Evolutionary conservation across 352 stramenopile genomes (phyloP).

Genomic region (Phytophthora kernoviae): DNA sequence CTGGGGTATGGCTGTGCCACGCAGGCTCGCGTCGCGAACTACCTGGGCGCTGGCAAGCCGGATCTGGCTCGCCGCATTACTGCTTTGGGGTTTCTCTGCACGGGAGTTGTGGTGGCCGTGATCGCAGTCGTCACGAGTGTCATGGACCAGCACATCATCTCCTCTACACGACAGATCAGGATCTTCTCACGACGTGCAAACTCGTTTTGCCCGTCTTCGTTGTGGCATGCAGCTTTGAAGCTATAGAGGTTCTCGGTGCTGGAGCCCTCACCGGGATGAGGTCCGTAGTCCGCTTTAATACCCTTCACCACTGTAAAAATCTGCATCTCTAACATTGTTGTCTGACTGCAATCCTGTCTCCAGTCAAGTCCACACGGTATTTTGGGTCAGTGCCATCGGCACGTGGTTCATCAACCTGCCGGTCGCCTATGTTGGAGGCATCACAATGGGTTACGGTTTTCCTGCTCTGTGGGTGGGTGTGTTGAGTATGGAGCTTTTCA

Average conservation of each 20-base stretch:
- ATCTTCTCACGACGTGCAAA: constrained; percentile 50
- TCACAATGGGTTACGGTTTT: constrained; percentile 63
- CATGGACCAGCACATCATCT: constrained; percentile 54
- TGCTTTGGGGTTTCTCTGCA: constrained; percentile 61
- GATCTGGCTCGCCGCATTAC: constrained; percentile 54
- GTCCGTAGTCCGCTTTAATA: constrained; percentile 16
- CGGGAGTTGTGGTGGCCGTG: constrained; percentile 47
- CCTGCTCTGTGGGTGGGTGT: constrained; percentile 67
- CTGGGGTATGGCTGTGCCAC: constrained; percentile 82
- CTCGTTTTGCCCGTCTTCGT: constrained; percentile 69
- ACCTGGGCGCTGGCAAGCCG: constrained; percentile 65
- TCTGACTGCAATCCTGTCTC: constrained; percentile 1
- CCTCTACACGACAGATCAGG: constrained; percentile 65
- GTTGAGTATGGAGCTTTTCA: constrained; percentile 71
- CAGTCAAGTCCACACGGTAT: constrained; percentile 67
- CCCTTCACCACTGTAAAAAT: not conserved
- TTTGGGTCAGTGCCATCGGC: constrained; percentile 62
- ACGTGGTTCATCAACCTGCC: constrained; percentile 76
- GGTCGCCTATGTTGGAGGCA: constrained; percentile 50
- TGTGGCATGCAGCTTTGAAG: constrained; percentile 61
- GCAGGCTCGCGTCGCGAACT: constrained; percentile 79
- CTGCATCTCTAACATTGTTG: constrained; percentile 8
- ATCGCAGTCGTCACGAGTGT: constrained; percentile 51
- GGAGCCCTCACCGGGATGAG: constrained; percentile 75
- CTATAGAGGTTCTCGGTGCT: constrained; percentile 62